phyloP scores from a whole-genome alignment of 805 yeast species.

The Pichia californica region DNA sequence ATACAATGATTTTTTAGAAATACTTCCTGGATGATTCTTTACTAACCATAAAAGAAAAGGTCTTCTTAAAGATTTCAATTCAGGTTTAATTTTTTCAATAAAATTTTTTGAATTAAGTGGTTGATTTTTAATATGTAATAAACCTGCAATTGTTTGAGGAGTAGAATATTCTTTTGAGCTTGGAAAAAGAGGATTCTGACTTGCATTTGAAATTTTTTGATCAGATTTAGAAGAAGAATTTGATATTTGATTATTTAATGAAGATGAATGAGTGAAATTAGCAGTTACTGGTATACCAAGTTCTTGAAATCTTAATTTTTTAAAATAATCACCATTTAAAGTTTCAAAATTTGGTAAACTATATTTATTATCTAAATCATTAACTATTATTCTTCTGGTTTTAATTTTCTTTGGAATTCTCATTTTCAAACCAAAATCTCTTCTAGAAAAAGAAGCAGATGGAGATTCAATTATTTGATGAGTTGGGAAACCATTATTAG shows the following conservation, averaged over 20 bases:
- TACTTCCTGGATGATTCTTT: conserved; percentile 40
- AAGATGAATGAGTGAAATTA: conserved; percentile 10
- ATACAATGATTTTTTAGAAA: conserved; percentile 13
- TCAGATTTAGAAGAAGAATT: not conserved
- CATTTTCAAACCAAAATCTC: conserved; percentile 73
- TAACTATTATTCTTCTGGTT: conserved; percentile 52
- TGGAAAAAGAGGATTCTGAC: conserved; percentile 38
- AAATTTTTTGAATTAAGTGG: conserved; percentile 19
- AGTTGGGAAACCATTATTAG: conserved; percentile 42
- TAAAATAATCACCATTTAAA: conserved; percentile 51
- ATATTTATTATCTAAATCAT: conserved; percentile 61
- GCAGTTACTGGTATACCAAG: conserved; percentile 44
- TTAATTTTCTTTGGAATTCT: conserved; percentile 59
- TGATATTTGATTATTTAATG: not conserved
- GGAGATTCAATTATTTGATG: conserved; percentile 72
- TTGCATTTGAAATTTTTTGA: not conserved
- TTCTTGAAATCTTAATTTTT: conserved; percentile 62
- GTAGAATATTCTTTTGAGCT: conserved; percentile 17
- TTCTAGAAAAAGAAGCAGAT: conserved; percentile 53
- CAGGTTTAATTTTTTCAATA: conserved; percentile 25
- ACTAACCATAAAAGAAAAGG: conserved; percentile 53
- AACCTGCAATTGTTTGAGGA: conserved; percentile 23
- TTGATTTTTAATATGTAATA: conserved; percentile 21
- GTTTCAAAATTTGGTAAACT: conserved; percentile 69
- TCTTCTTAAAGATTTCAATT: conserved; percentile 41